These are phyloP conservation scores for Amoebophrya sp. DNA, from an alignment of 169 alveolate species.

Conservation along the genomic window DNA sequence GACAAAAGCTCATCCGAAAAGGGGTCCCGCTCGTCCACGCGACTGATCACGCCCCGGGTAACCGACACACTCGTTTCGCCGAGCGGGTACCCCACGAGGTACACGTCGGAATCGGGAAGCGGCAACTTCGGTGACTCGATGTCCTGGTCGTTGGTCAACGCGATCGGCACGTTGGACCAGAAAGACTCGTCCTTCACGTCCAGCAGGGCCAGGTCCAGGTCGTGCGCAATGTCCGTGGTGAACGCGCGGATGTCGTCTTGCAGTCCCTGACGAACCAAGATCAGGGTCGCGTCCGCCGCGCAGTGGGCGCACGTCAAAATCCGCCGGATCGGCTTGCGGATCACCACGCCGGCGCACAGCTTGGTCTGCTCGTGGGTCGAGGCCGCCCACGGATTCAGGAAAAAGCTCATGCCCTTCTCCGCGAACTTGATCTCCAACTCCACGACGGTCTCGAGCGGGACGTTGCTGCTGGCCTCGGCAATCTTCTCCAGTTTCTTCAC, in stretches of 20 bases:
- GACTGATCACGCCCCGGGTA: background rate
- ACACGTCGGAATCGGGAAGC: too few relatives aligned
- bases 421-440: background rate
- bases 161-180: background rate
- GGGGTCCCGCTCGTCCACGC: background rate
- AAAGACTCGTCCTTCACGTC: background rate
- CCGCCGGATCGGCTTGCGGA: background rate
- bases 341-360: background rate
- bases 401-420: background rate
- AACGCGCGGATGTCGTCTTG: background rate
- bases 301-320: background rate
- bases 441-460: too few relatives aligned
- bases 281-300: background rate
- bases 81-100: background rate
- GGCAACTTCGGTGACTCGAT: background rate
- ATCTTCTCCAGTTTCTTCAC: too few relatives aligned
- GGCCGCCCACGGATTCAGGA: background rate
- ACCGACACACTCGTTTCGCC: background rate
- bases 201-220: background rate
- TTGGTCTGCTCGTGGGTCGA: background rate
- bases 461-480: too few relatives aligned
- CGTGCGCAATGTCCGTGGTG: background rate
- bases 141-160: background rate
- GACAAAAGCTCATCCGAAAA: background rate
- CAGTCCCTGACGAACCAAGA: background rate